These are phyloP conservation scores for Diaporthe sp. DNA, from an alignment of 2,329 filamentous ascomycete species.

Conservation along the genomic window DNA sequence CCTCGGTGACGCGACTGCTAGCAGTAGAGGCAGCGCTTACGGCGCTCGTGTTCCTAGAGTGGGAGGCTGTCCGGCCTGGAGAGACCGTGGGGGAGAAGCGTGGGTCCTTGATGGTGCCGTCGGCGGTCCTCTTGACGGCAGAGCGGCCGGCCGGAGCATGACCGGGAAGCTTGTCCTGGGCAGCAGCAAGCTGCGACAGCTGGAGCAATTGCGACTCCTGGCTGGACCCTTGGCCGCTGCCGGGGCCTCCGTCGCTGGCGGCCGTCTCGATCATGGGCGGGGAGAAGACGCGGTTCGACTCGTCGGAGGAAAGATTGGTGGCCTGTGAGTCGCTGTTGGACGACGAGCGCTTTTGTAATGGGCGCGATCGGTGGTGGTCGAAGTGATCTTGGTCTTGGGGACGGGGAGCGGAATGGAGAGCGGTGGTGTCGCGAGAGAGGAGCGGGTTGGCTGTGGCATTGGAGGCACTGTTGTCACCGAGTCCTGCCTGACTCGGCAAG, in stretches of 20 bases:
- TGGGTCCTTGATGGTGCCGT: constrained; percentile 76
- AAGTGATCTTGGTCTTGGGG: background rate
- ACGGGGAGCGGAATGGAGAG: background rate
- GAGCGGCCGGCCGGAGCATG: constrained; percentile 40
- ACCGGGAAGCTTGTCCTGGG: constrained; percentile 60
- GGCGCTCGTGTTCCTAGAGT: constrained; percentile 80
- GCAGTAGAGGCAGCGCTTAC: constrained; percentile 72
- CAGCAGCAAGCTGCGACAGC: constrained; percentile 70
- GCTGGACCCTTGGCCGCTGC: constrained; percentile 59
- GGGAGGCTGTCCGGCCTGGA: constrained; percentile 63
- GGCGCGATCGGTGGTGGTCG: constrained; percentile 2
- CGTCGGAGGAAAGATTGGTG: constrained; percentile 55
- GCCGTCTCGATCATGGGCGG: constrained; percentile 48
- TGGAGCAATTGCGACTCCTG: constrained; percentile 70
- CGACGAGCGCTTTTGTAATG: constrained; percentile 36
- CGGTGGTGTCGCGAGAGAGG: constrained; percentile 5
- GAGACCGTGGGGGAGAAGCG: constrained; percentile 59
- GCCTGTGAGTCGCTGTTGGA: constrained; percentile 60
- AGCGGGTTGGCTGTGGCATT: constrained; percentile 13
- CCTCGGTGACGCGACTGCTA: constrained; percentile 82
- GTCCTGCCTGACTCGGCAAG: constrained; percentile 37
- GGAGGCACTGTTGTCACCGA: constrained; percentile 16
- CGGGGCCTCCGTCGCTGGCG: constrained; percentile 55
- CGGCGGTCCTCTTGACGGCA: constrained; percentile 81
- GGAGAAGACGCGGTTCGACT: constrained; percentile 59